These are phyloP conservation scores for Suillus bovinus DNA, from an alignment of 768 basidiomycete species.

Conservation along the genomic window DNA sequence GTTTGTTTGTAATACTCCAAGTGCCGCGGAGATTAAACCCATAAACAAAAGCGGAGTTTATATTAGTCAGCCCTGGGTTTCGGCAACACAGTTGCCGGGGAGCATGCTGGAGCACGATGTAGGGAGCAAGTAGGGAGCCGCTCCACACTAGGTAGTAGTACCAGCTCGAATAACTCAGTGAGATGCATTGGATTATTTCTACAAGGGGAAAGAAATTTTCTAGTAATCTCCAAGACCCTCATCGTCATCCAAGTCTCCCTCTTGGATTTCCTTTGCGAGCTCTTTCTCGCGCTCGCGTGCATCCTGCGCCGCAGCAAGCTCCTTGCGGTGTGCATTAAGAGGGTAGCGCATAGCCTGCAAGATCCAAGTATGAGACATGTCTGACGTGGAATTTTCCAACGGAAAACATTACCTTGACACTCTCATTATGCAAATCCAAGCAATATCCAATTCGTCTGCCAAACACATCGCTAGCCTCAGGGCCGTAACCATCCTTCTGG, in stretches of 20 bases:
- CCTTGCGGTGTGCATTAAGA: conserved; percentile 93
- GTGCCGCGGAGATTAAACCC: not conserved
- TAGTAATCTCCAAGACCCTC: conserved; percentile 38
- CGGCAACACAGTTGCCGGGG: not conserved
- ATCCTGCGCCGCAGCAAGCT: conserved; percentile 89
- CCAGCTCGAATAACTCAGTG: not conserved
- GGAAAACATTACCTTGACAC: conserved; percentile 73
- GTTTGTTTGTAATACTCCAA: not conserved
- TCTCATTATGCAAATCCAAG: conserved; percentile 93
- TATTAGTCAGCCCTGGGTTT: not conserved
- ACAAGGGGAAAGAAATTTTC: conserved; percentile 3
- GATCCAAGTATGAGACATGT: not conserved
- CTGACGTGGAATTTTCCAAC: conserved; percentile 13
- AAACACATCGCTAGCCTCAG: conserved; percentile 89
- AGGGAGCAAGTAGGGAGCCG: not conserved
- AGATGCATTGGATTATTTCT: not conserved
- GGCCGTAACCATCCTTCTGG: conserved; percentile 85
- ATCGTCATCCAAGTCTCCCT: conserved; percentile 85
- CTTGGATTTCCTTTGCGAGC: conserved; percentile 89
- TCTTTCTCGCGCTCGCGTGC: conserved; percentile 86
- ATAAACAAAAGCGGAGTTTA: not conserved
- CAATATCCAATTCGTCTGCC: conserved; percentile 87
- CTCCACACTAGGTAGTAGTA: not conserved
- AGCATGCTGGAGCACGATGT: not conserved
- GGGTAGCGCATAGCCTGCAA: conserved; percentile 96